Evolutionary conservation across 371 early-diverging fungal species (phyloP).

Genomic region (Conidiobolus incongruus): DNA sequence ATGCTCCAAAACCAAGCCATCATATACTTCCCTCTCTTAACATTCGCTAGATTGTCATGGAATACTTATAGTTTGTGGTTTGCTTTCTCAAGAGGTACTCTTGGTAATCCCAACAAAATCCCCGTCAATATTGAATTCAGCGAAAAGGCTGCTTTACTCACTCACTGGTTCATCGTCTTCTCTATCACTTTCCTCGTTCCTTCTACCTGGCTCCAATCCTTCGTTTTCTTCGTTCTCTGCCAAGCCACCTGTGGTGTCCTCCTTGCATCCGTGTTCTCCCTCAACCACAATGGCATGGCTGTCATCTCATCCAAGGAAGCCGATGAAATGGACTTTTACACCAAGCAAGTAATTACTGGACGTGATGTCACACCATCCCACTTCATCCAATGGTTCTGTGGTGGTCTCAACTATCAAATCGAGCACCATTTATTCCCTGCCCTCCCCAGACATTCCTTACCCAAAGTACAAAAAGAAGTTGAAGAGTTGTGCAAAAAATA

Average conservation of each 20-base stretch:
- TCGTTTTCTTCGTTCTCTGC: constrained; percentile 37
- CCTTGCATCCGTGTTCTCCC: constrained; percentile 52
- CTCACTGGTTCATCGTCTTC: too few relatives aligned
- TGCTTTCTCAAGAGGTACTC: constrained; percentile 22
- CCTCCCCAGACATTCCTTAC: constrained; percentile 68
- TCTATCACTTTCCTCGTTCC: too few relatives aligned
- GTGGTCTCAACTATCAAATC: constrained; percentile 68
- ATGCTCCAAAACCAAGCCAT: too few relatives aligned
- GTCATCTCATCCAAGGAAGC: constrained; percentile 48
- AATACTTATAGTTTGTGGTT: constrained; percentile 43
- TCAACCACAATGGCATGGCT: constrained; percentile 82
- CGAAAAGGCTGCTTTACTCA: too few relatives aligned
- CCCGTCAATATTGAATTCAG: constrained; percentile 17
- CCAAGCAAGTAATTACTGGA: constrained; percentile 55
- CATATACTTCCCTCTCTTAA: too few relatives aligned
- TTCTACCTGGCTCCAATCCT: too few relatives aligned
- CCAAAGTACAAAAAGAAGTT: too few relatives aligned
- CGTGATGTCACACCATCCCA: constrained; percentile 40
- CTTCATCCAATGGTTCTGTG: constrained; percentile 60
- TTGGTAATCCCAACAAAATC: constrained; percentile 18
- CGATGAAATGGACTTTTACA: constrained; percentile 46
- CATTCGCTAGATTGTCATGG: too few relatives aligned
- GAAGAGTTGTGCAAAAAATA: too few relatives aligned
- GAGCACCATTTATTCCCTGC: constrained; percentile 64
- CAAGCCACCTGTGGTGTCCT: constrained; percentile 57